Conservation (phyloP, 495 filamentous ascomycete species). For the Lophiotrema nucula region DNA sequence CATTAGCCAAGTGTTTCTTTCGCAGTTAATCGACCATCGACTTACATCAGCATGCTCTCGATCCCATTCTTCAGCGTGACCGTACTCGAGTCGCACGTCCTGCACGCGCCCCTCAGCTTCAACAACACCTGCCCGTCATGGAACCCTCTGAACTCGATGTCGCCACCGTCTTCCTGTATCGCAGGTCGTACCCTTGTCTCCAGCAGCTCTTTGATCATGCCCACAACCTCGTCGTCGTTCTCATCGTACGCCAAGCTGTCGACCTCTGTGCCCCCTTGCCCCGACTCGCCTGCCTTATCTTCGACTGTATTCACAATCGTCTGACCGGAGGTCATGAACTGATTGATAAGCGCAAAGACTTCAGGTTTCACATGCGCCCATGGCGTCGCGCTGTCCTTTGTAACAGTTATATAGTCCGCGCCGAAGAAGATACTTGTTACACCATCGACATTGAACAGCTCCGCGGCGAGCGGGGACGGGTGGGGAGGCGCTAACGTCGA, state of each 20-base stretch:
- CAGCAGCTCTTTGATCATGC: constrained; percentile 98
- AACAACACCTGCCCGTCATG: constrained; percentile 79
- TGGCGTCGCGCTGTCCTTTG: constrained; percentile 78
- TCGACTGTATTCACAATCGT: constrained; percentile 73
- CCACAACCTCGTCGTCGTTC: constrained; percentile 86
- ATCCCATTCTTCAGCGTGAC: constrained; percentile 96
- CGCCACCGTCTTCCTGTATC: constrained; percentile 96
- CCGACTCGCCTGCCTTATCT: constrained; percentile 54
- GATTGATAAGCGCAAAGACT: constrained; percentile 90
- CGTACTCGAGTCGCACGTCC: constrained; percentile 93
- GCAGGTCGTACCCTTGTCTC: constrained; percentile 92
- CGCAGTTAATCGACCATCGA: background rate
- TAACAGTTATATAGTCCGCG: constrained; percentile 92
- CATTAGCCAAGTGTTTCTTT: background rate
- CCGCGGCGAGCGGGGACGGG: constrained; percentile 87
- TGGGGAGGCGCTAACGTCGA: constrained; percentile 85
- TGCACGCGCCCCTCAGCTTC: constrained; percentile 88
- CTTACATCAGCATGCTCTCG: constrained; percentile 52
- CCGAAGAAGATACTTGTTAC: constrained; percentile 95
- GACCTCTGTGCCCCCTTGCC: constrained; percentile 54
- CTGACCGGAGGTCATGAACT: constrained; percentile 79
- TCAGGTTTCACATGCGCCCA: constrained; percentile 97
- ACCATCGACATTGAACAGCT: constrained; percentile 87
- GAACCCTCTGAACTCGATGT: constrained; percentile 92
- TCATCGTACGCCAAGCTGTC: constrained; percentile 78